phyloP scores from a whole-genome alignment of 1,284 basidiomycete species.

The Prillingera fragicola region DNA sequence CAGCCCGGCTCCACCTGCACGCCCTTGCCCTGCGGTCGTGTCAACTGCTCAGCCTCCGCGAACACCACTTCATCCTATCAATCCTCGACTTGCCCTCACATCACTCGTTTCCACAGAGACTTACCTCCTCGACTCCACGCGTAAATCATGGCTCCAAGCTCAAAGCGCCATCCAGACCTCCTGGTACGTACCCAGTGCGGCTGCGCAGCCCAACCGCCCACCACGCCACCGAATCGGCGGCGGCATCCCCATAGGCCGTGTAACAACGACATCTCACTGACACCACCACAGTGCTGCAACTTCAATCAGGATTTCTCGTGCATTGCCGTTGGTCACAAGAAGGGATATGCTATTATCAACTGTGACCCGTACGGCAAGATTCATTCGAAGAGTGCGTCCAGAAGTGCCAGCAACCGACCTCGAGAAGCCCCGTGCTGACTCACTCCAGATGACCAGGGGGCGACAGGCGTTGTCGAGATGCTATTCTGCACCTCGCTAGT shows the following conservation, averaged over 20 bases:
- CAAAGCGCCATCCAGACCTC: constrained; percentile 46
- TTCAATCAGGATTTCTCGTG: constrained; percentile 56
- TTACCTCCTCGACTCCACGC: background rate
- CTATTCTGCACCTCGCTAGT: constrained; percentile 97
- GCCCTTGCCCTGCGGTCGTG: background rate
- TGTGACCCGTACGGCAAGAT: constrained; percentile 97
- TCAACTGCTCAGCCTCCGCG: background rate
- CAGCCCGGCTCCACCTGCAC: too few species aligned
- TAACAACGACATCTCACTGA: constrained; percentile 2
- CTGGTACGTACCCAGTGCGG: constrained; percentile 29
- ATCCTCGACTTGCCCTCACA: background rate
- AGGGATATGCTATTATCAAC: constrained; percentile 94
- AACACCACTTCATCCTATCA: background rate
- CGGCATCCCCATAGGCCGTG: too few species aligned
- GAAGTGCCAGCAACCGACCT: too few species aligned
- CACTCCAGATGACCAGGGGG: constrained; percentile 64
- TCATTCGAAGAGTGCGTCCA: constrained; percentile 80
- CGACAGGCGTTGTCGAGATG: constrained; percentile 96
- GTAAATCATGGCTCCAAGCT: constrained; percentile 14
- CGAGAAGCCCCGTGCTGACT: background rate
- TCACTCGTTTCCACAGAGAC: background rate
- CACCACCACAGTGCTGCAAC: constrained; percentile 44
- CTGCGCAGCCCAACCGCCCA: background rate
- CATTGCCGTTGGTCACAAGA: constrained; percentile 87
- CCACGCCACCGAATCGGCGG: too few species aligned